Evolutionary conservation across 1,284 basidiomycete species (phyloP), one percentile per base, ranked within the genome.

Genomic region (Phellinidium pouzarii): DNA sequence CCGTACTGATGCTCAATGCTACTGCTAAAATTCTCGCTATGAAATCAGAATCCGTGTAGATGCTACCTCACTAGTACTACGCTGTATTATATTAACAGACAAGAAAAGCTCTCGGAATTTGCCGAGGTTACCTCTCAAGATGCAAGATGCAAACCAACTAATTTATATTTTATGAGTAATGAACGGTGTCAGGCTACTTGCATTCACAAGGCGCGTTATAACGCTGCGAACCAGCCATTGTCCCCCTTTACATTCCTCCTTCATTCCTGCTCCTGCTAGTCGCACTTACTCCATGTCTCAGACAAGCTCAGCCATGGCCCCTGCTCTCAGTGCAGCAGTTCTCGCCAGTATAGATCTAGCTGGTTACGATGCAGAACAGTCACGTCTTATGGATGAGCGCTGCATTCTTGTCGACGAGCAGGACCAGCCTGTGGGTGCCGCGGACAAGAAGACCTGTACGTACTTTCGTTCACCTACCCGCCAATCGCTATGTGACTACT

Each of bases 381-480:
- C 84, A 44, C 80, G 87, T 56, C 77, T 99, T 56, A 99, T 99
- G 96, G 92, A 96, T 62, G 96, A 99, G 71, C 77, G 91, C 56
- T 96, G 96, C 66, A 99, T 99, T 66, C 79, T 99, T 41, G 89
- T 98, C 29, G 90, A 94, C 65, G 85, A 92, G 62, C 72, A 97
- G 54, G 94, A 98, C 67, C 78, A 78, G 50, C 82, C 87, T 2
- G 87, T 94, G 56, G 94, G 94, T 42, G 93, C 95, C 53, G 82
- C 87, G 57, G 90, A 93, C 70, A 99, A 99, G 77, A 99, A 99
- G 74, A 94, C 91, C 44, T 99, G 95, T 92, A 64, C 62, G 87
- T 74, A 17, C 48, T 9, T 49, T 11, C 44, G 22, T 44, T 20
- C 3, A 5, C 29, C 20, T 3, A 49, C 12, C 7, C 25, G 26